Conservation (phyloP, 1,139 yeast genomes). For the Yamadazyma pseudoaaseri region DNA sequence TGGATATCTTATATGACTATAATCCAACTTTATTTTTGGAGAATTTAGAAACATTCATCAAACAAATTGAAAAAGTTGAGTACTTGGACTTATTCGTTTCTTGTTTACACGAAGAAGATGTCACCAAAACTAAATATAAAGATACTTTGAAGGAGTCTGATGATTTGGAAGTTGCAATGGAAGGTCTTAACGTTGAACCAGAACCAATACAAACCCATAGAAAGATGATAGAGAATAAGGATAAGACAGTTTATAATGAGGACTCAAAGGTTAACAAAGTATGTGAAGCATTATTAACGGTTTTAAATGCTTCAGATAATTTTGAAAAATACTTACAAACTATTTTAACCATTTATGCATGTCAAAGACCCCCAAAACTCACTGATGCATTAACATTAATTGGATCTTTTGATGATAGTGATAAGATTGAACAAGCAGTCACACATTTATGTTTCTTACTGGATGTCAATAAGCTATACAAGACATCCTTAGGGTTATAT, state of each 20-base stretch:
- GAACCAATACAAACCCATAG: constrained; percentile 7
- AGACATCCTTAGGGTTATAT: constrained; percentile 78
- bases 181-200: constrained; percentile 9
- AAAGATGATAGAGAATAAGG: constrained; percentile 31
- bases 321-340: constrained; percentile 68
- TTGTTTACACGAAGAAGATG: constrained; percentile 85
- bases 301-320: constrained; percentile 53
- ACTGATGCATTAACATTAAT: constrained; percentile 69
- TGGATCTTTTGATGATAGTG: constrained; percentile 43
- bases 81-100: constrained; percentile 86
- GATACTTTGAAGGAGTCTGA: constrained; percentile 54
- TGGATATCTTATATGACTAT: constrained; percentile 88
- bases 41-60: constrained; percentile 67
- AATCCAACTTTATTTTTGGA: constrained; percentile 65
- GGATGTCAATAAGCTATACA: constrained; percentile 81
- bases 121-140: constrained; percentile 74
- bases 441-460: constrained; percentile 87
- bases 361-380: constrained; percentile 85
- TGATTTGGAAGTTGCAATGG: constrained; percentile 8
- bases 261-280: constrained; percentile 72
- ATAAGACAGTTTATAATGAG: constrained; percentile 27
- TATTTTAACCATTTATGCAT: constrained; percentile 86
- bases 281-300: constrained; percentile 66
- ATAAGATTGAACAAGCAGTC: constrained; percentile 60
- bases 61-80: constrained; percentile 69